Percentiles rank a stretch among this genome's conserved stretches.
phyloP scores from a whole-genome alignment of 371 early-diverging fungal species.

The Synchytrium microbalum region DNA sequence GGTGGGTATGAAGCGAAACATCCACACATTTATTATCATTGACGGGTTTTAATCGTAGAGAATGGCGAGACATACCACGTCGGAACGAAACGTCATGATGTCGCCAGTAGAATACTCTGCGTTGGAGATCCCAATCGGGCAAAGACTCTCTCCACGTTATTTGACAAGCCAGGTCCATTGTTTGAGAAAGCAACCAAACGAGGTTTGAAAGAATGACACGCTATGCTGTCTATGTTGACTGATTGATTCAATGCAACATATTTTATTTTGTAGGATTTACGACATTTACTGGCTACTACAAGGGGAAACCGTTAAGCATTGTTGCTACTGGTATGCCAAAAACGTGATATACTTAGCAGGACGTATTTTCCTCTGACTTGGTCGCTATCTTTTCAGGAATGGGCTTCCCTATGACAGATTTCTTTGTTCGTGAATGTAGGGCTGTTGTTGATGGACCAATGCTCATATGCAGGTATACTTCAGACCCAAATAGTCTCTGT shows the following conservation, averaged over 20 bases:
- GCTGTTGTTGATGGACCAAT: conserved; percentile 78
- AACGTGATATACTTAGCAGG: not conserved
- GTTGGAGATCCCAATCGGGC: conserved; percentile 89
- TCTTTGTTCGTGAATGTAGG: conserved; percentile 84
- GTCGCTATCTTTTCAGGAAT: conserved; percentile 20
- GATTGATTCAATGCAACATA: too few relatives aligned
- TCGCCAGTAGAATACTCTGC: conserved; percentile 83
- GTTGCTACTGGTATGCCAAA: conserved; percentile 76
- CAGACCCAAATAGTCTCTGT: not conserved
- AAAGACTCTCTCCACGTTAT: conserved; percentile 45
- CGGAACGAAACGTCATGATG: conserved; percentile 68
- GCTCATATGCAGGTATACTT: conserved; percentile 54
- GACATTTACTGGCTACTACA: conserved; percentile 86
- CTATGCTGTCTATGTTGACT: too few relatives aligned
- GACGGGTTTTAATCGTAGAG: too few relatives aligned
- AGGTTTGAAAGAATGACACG: too few relatives aligned
- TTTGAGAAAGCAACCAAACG: conserved; percentile 40
- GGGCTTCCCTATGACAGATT: conserved; percentile 90
- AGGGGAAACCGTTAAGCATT: conserved; percentile 70
- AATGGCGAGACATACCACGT: conserved; percentile 86
- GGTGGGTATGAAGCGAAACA: too few relatives aligned
- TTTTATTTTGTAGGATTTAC: conserved; percentile 77
- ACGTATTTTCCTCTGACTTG: conserved; percentile 6
- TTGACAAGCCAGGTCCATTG: conserved; percentile 41
- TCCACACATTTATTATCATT: too few relatives aligned